These are phyloP conservation scores for Cerioporus squamosus DNA, from an alignment of 1,284 basidiomycete genomes.

Conservation along the genomic window DNA sequence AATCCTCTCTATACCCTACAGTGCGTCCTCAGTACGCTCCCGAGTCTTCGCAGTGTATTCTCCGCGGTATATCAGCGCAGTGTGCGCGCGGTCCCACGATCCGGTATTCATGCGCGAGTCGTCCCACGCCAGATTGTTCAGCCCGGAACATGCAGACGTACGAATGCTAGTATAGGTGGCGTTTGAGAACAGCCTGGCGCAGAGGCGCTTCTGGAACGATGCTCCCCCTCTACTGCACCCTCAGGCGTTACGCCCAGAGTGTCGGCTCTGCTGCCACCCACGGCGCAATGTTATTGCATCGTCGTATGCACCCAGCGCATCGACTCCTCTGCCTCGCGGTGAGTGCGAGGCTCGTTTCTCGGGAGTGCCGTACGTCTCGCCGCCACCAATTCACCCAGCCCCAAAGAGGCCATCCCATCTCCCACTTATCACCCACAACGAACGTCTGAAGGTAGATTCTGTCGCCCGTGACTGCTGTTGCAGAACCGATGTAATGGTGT, in stretches of 20 bases:
- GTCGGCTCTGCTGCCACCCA: conserved; percentile 1
- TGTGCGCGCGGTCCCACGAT: background rate
- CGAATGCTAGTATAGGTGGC: conserved; percentile 10
- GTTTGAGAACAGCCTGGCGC: conserved; percentile 1
- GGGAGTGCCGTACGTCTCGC: background rate
- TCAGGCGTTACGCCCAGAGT: conserved; percentile 2
- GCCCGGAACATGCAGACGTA: background rate
- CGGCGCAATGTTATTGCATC: background rate
- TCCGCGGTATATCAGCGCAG: conserved; percentile 10
- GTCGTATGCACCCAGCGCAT: background rate
- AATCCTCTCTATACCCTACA: conserved; percentile 14
- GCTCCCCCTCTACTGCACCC: background rate
- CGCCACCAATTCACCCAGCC: conserved; percentile 11
- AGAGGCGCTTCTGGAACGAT: conserved; percentile 4
- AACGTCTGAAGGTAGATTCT: background rate
- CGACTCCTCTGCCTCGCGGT: conserved; percentile 6
- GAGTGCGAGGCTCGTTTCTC: conserved; percentile 1
- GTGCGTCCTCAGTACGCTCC: conserved; percentile 2
- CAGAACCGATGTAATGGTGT: no score
- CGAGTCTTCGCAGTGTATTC: conserved; percentile 1
- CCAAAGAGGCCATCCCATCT: conserved; percentile 11
- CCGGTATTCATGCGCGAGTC: conserved; percentile 9
- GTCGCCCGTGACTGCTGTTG: background rate
- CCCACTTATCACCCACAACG: conserved; percentile 21
- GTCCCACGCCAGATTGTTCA: background rate